Evolutionary conservation across 148 eudicot genomes (phyloP).

Genomic region (Arctostaphylos glauca): DNA sequence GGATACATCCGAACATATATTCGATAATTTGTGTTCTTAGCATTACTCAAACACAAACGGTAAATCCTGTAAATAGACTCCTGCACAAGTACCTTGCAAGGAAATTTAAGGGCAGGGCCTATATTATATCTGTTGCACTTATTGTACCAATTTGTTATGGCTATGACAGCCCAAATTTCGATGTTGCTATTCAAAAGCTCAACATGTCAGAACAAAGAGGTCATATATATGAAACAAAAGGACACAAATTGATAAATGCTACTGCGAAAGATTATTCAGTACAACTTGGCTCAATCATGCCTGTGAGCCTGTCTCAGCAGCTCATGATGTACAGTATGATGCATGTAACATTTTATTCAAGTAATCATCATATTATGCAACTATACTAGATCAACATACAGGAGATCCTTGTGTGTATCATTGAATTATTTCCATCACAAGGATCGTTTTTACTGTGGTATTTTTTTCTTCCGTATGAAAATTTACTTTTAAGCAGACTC

Average conservation of each 20-base stretch:
- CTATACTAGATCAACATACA: background rate
- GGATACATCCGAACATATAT: too few species aligned
- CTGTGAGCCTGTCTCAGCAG: background rate
- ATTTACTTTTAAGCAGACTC: too few species aligned
- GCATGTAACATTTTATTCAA: background rate
- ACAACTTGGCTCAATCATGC: background rate
- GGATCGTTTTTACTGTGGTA: too few species aligned
- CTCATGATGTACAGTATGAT: background rate
- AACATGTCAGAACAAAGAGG: slow-evolving; percentile 1
- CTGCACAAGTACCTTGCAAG: background rate
- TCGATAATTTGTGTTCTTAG: too few species aligned
- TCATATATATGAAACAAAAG: background rate
- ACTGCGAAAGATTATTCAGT: background rate
- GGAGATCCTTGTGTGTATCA: background rate
- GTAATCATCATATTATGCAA: background rate
- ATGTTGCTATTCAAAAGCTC: slow-evolving; percentile 13
- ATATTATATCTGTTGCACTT: background rate
- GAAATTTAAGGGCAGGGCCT: background rate
- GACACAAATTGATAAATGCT: background rate
- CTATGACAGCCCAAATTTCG: slow-evolving; percentile 19
- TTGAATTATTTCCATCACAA: background rate
- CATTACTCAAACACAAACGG: background rate
- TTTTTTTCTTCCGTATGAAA: too few species aligned
- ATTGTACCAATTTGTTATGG: background rate
- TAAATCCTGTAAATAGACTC: background rate